These are phyloP conservation scores for Syncephalis plumigaleata DNA, from an alignment of 371 early-diverging fungal genomes.

Conservation along the genomic window DNA sequence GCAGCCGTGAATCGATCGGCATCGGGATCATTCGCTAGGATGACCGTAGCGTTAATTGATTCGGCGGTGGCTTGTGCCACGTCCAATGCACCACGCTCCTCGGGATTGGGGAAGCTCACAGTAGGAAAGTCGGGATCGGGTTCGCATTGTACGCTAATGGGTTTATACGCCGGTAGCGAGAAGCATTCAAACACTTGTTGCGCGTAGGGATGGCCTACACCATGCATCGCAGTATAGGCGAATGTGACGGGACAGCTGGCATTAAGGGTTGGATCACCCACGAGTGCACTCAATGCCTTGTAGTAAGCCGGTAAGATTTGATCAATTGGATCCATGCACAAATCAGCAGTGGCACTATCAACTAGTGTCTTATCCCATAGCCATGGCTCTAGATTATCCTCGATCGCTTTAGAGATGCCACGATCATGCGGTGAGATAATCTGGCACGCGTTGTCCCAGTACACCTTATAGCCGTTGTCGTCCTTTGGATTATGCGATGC, in stretches of 20 bases:
- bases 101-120: conserved; percentile 83
- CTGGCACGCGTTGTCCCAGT: conserved; percentile 85
- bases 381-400: conserved; percentile 50
- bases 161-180: conserved; percentile 39
- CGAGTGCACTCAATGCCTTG: conserved; percentile 17
- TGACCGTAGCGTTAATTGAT: conserved; percentile 26
- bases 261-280: not conserved
- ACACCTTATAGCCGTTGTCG: conserved; percentile 98
- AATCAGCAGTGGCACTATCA: conserved; percentile 16
- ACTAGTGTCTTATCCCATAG: conserved; percentile 55
- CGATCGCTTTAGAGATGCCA: conserved; percentile 60
- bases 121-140: conserved; percentile 93
- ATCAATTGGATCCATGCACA: conserved; percentile 29
- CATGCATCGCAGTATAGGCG: conserved; percentile 94
- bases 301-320: conserved; percentile 53
- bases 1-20: conserved; percentile 91
- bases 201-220: conserved; percentile 74
- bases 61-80: conserved; percentile 66
- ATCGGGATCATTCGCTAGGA: conserved; percentile 97
- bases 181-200: conserved; percentile 45
- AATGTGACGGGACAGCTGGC: conserved; percentile 25
- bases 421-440: conserved; percentile 82
- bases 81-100: conserved; percentile 79
- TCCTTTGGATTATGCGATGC: conserved; percentile 96
- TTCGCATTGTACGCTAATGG: conserved; percentile 41